These are phyloP conservation scores for Yamadazyma laniorum DNA, from an alignment of 805 yeast species.

Conservation along the genomic window DNA sequence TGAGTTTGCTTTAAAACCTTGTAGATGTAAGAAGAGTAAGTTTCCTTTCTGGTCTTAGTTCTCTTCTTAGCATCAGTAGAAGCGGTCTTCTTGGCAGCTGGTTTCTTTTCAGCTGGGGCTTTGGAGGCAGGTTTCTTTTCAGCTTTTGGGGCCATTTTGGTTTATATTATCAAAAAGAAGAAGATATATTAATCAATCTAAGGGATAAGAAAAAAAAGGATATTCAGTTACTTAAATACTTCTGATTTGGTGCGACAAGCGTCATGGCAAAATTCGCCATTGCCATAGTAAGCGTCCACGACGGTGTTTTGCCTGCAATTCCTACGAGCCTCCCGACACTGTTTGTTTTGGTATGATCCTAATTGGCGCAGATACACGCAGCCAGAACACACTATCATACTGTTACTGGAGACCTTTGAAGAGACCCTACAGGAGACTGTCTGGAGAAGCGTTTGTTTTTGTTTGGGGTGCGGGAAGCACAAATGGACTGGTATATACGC, in stretches of 20 bases:
- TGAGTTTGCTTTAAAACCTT: slow-evolving; percentile 98
- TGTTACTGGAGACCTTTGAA: too few relatives aligned
- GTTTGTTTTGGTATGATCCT: slow-evolving; percentile 1
- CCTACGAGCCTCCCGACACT: too few relatives aligned
- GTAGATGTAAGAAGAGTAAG: slow-evolving; percentile 97
- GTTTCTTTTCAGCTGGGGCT: slow-evolving; percentile 96
- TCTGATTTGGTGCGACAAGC: slow-evolving; percentile 2
- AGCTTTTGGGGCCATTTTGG: slow-evolving; percentile 61
- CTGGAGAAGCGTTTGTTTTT: not conserved
- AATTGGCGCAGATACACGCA: not conserved
- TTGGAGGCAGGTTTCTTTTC: slow-evolving; percentile 86
- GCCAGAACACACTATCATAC: too few relatives aligned
- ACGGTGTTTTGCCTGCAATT: not conserved
- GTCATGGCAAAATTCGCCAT: not conserved
- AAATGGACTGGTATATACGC: not conserved
- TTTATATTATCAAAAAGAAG: slow-evolving; percentile 2
- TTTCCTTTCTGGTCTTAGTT: slow-evolving; percentile 94
- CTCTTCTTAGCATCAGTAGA: slow-evolving; percentile 84
- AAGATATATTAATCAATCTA: slow-evolving; percentile 3
- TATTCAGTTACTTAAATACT: slow-evolving; percentile 11
- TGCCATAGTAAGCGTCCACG: slow-evolving; percentile 1
- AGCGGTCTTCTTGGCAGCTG: slow-evolving; percentile 84
- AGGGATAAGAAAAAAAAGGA: slow-evolving; percentile 5
- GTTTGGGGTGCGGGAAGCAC: slow-evolving; percentile 1
- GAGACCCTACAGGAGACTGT: not conserved